A percentile compares a stretch with the other conserved stretches of the same genome.
Evolutionary conservation across 2,329 filamentous ascomycete species (phyloP).

Genomic region (Talaromyces funiculosus): DNA sequence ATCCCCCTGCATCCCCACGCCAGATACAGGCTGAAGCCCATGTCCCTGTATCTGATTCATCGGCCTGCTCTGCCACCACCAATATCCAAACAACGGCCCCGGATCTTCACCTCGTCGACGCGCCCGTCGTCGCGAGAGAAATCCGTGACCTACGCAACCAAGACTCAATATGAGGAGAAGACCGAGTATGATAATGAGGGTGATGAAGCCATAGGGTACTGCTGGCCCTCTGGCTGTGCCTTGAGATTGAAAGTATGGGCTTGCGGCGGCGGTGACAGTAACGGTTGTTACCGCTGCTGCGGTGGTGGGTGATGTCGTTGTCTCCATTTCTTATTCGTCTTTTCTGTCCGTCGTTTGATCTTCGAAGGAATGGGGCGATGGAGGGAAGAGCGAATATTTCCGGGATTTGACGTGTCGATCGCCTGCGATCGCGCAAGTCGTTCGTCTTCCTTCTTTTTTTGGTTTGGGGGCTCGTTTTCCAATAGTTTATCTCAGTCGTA

Average conservation of each 20-base stretch:
- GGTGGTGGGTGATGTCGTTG: background rate
- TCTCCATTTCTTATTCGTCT: background rate
- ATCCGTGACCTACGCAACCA: background rate
- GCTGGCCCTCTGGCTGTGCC: too few species aligned
- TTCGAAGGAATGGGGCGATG: background rate
- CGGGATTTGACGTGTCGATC: background rate
- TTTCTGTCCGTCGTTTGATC: too few species aligned
- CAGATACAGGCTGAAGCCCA: background rate
- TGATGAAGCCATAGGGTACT: background rate
- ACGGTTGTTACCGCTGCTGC: background rate
- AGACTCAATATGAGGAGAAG: background rate
- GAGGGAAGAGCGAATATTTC: background rate
- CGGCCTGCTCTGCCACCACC: background rate
- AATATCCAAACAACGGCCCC: background rate
- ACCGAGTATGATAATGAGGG: background rate
- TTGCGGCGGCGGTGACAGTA: background rate
- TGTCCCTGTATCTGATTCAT: background rate
- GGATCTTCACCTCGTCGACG: constrained; percentile 3
- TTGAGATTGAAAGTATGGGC: background rate
- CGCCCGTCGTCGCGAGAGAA: background rate
- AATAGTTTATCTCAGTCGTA: background rate
- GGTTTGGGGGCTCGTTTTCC: background rate
- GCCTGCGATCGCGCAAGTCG: background rate
- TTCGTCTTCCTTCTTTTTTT: background rate
- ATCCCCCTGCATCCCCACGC: background rate